Conservation (phyloP, 176 grass and related monocot species). For the Rhipidocladum racemiflorum region DNA sequence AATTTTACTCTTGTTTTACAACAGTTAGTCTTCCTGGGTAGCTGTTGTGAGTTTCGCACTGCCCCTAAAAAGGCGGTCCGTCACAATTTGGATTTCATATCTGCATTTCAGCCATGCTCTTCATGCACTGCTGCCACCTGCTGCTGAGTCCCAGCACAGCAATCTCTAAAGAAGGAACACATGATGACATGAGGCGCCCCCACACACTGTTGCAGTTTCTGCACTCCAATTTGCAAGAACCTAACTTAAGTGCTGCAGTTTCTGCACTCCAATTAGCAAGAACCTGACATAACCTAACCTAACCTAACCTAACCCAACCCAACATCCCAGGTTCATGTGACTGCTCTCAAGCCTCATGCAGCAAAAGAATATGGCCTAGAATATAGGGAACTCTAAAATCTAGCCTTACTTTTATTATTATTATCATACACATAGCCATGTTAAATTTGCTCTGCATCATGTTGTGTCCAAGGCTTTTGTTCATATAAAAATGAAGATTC, state of each 20-base stretch:
- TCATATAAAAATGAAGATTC: conserved; percentile 24
- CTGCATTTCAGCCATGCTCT: background rate
- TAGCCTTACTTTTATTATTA: background rate
- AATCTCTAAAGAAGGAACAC: background rate
- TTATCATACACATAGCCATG: background rate
- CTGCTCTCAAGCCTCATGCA: conserved; percentile 23
- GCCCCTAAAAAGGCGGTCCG: too few species aligned
- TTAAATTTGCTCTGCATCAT: background rate
- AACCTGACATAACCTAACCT: too few species aligned
- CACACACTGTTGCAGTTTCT: background rate
- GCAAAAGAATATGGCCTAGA: conserved; percentile 37
- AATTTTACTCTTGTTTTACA: too few species aligned
- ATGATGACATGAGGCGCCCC: background rate
- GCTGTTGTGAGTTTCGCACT: too few species aligned
- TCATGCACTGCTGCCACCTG: background rate
- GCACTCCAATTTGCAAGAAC: background rate
- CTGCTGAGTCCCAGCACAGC: background rate
- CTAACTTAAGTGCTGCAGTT: background rate
- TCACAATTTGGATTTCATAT: background rate
- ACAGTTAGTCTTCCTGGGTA: too few species aligned
- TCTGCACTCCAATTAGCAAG: too few species aligned
- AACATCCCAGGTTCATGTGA: conserved; percentile 19
- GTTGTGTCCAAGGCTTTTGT: background rate
- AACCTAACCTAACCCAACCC: background rate
- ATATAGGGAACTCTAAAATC: background rate